A percentile compares a stretch with the other conserved stretches of the same genome.
phyloP scores from a whole-genome alignment of 768 basidiomycete genomes.

The Suillus bovinus region DNA sequence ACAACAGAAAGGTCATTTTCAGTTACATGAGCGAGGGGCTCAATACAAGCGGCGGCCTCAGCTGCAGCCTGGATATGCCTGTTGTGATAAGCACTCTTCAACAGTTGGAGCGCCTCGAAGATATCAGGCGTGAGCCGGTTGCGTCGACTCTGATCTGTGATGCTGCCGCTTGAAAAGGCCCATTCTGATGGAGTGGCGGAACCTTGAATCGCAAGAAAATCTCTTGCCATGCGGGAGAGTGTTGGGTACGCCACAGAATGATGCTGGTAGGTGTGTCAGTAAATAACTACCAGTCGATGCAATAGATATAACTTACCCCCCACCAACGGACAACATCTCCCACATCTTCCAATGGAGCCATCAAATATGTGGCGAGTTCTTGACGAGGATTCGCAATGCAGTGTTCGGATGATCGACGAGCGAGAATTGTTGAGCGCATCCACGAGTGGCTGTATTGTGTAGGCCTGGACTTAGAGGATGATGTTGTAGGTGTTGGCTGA shows the following conservation, averaged over 20 bases:
- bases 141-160: not conserved
- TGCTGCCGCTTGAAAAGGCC: not conserved
- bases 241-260: too few species aligned
- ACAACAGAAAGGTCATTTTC: not conserved
- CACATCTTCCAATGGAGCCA: constrained; percentile 2
- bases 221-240: too few species aligned
- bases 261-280: too few species aligned
- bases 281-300: not conserved
- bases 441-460: not conserved
- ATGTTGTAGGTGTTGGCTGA: not conserved
- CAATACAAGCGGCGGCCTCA: constrained; percentile 15
- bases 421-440: not conserved
- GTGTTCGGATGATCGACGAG: not conserved
- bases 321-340: constrained; percentile 9
- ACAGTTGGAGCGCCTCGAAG: too few species aligned
- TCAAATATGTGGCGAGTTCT: constrained; percentile 7
- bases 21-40: not conserved
- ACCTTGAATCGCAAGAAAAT: not conserved
- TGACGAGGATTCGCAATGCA: not conserved
- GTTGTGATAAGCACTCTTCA: too few species aligned
- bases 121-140: not conserved
- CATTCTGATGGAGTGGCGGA: not conserved
- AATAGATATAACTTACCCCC: constrained; percentile 5
- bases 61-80: constrained; percentile 15
- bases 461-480: too few species aligned